Conservation (phyloP, 306 rosid species). For the Fragaria iinumae region DNA sequence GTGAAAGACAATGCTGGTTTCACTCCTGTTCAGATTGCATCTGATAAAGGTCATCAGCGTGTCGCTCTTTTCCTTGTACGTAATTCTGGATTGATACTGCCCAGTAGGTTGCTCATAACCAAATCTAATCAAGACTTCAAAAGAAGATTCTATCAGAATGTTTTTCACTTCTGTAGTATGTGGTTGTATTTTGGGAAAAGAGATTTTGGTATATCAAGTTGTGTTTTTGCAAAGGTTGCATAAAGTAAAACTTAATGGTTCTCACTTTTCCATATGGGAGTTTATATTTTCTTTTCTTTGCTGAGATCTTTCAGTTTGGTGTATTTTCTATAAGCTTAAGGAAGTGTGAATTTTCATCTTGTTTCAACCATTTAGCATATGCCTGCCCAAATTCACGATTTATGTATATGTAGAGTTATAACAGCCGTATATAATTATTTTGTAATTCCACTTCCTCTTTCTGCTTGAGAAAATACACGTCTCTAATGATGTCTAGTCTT, state of each 20-base stretch:
- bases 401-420: neutral
- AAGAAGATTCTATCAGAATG: slow-evolving; percentile 18
- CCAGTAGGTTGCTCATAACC: slow-evolving; percentile 17
- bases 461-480: neutral
- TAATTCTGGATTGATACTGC: slow-evolving; percentile 43
- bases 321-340: neutral
- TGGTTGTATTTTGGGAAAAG: neutral
- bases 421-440: slow-evolving; percentile 6
- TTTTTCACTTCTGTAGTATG: slow-evolving; percentile 8
- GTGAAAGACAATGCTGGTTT: slow-evolving; percentile 82
- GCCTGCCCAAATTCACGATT: neutral
- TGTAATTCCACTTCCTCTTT: neutral
- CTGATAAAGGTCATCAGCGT: slow-evolving; percentile 92
- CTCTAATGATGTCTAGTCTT: neutral
- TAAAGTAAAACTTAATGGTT: neutral
- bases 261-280: neutral
- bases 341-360: neutral
- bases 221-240: neutral
- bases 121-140: slow-evolving; percentile 24
- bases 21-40: slow-evolving; percentile 87
- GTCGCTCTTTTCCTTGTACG: slow-evolving; percentile 92
- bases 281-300: neutral
- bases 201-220: neutral
- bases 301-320: neutral
- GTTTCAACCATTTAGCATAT: neutral